These are phyloP conservation scores for Sugiyamaella pinicola DNA, from an alignment of 1,139 yeast genomes.

Conservation along the genomic window DNA sequence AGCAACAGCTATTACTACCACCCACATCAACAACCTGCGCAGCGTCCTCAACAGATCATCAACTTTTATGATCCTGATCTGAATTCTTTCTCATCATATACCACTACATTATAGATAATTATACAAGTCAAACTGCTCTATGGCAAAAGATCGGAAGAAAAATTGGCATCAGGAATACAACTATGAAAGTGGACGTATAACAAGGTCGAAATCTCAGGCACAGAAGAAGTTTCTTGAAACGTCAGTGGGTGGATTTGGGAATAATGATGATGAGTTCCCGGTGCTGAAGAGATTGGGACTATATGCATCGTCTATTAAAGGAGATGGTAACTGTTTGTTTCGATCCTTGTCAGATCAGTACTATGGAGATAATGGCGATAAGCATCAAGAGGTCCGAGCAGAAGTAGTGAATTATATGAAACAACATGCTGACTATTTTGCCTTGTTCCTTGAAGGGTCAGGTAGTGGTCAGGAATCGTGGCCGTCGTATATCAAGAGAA, in stretches of 20 bases:
- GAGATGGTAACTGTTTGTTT: slow-evolving; percentile 50
- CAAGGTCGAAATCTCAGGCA: slow-evolving; percentile 25
- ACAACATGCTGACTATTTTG: slow-evolving; percentile 37
- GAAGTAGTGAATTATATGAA: slow-evolving; percentile 42
- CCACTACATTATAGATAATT: neutral
- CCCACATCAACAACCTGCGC: no score
- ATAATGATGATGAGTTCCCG: slow-evolving; percentile 42
- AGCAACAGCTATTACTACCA: no score
- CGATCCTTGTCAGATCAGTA: slow-evolving; percentile 48
- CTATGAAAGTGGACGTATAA: slow-evolving; percentile 24
- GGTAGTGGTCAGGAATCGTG: slow-evolving; percentile 39
- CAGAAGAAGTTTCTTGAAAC: slow-evolving; percentile 10
- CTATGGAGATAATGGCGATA: slow-evolving; percentile 42
- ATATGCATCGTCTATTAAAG: slow-evolving; percentile 44
- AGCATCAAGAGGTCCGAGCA: slow-evolving; percentile 39
- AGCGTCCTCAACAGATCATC: no score
- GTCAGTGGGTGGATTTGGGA: neutral
- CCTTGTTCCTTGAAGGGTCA: slow-evolving; percentile 38
- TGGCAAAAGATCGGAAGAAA: slow-evolving; percentile 15
- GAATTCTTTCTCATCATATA: no score
- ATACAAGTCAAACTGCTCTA: neutral
- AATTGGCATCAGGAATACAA: slow-evolving; percentile 16
- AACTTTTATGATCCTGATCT: no score
- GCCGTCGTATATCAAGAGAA: slow-evolving; percentile 41
- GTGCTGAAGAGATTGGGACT: slow-evolving; percentile 41